phyloP scores from a whole-genome alignment of 2,329 filamentous ascomycete genomes.

The Aureobasidium sp. region DNA sequence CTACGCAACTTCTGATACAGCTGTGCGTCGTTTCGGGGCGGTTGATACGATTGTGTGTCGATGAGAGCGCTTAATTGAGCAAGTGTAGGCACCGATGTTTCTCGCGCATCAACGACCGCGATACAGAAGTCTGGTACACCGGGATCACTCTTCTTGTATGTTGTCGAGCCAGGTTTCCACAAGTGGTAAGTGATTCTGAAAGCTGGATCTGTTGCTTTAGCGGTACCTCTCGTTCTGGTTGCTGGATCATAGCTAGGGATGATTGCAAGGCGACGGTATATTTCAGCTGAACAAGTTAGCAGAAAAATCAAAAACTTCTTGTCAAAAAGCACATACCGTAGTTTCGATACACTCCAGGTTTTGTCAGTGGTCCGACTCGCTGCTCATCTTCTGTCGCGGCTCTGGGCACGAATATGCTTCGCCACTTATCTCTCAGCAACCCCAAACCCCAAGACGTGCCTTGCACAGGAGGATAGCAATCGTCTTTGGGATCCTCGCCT shows the following conservation, averaged over 20 bases:
- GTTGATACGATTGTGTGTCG: constrained; percentile 63
- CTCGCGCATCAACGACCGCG: constrained; percentile 70
- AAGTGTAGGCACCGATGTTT: constrained; percentile 64
- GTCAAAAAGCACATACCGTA: constrained; percentile 35
- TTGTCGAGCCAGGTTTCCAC: constrained; percentile 61
- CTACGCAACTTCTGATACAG: constrained; percentile 76
- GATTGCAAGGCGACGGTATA: constrained; percentile 70
- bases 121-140: constrained; percentile 77
- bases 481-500: constrained; percentile 20
- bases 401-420: background rate
- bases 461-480: constrained; percentile 23
- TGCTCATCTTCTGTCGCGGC: background rate
- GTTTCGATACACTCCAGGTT: constrained; percentile 47
- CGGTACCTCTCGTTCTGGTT: constrained; percentile 22
- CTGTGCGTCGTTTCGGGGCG: constrained; percentile 47
- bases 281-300: constrained; percentile 37
- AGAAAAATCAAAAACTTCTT: background rate
- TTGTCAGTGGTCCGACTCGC: constrained; percentile 42
- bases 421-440: constrained; percentile 3
- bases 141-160: constrained; percentile 73
- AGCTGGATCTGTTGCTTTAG: constrained; percentile 37
- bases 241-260: constrained; percentile 63
- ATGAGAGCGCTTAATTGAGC: constrained; percentile 65
- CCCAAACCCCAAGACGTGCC: constrained; percentile 10
- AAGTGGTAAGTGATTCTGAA: constrained; percentile 74